These are phyloP conservation scores for Paulownia fortunei DNA, from an alignment of 257 asterid genomes.

Conservation along the genomic window DNA sequence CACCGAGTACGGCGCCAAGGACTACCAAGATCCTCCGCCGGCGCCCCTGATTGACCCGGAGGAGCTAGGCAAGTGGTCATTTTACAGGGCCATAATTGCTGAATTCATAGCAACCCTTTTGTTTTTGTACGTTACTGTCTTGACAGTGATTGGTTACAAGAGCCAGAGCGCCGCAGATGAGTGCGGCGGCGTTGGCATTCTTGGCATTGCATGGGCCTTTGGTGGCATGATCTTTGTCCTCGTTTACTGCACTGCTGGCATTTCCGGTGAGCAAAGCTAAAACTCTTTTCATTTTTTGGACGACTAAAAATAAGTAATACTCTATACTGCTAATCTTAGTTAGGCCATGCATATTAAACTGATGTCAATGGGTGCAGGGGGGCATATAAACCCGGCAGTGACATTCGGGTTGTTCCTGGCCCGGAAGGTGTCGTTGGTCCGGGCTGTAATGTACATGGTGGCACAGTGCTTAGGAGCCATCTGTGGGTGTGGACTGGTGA, in stretches of 20 bases:
- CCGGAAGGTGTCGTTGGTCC: slow-evolving; percentile 50
- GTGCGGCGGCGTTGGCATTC: slow-evolving; percentile 46
- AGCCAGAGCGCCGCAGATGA: slow-evolving; percentile 39
- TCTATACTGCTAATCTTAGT: no score
- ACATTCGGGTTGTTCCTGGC: slow-evolving; percentile 57
- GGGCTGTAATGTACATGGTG: slow-evolving; percentile 53
- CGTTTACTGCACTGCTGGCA: slow-evolving; percentile 50
- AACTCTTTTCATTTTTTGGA: no score
- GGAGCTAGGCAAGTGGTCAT: slow-evolving; percentile 44
- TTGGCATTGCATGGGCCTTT: slow-evolving; percentile 50
- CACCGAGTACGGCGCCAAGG: slow-evolving; percentile 30
- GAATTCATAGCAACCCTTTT: slow-evolving; percentile 40
- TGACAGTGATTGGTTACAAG: slow-evolving; percentile 45
- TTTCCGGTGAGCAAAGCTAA: slow-evolving; percentile 58
- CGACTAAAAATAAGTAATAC: no score
- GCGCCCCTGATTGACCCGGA: slow-evolving; percentile 40
- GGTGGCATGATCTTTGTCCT: slow-evolving; percentile 51
- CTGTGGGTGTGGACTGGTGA: slow-evolving; percentile 56
- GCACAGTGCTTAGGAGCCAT: slow-evolving; percentile 62
- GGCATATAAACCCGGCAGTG: slow-evolving; percentile 62
- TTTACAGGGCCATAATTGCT: slow-evolving; percentile 42
- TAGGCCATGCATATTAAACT: no score
- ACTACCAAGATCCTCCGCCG: slow-evolving; percentile 47
- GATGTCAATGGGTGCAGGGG: slow-evolving; percentile 34
- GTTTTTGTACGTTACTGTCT: slow-evolving; percentile 39